Conservation (phyloP, 2,329 filamentous ascomycete species). For the Rutstroemia sp. region DNA sequence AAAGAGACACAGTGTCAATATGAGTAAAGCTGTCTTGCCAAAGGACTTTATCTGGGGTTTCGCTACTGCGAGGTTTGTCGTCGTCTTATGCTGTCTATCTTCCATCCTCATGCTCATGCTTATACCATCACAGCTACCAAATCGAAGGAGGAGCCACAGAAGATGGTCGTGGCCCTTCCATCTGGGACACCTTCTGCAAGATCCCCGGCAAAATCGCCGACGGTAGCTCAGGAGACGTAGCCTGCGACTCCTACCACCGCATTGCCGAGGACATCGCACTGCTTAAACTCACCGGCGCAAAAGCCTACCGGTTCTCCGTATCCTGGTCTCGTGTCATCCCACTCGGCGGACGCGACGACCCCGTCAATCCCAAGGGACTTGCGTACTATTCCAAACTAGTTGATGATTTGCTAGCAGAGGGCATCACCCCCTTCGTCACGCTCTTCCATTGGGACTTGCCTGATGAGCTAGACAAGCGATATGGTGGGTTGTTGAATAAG, state of each 20-base stretch:
- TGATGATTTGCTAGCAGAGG: conserved; percentile 67
- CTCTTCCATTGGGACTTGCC: conserved; percentile 87
- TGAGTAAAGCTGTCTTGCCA: conserved; percentile 46
- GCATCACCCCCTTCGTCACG: conserved; percentile 75
- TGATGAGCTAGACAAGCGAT: conserved; percentile 68
- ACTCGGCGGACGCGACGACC: conserved; percentile 74
- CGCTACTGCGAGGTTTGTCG: conserved; percentile 62
- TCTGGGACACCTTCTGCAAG: conserved; percentile 86
- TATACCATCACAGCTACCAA: conserved; percentile 57
- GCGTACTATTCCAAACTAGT: conserved; percentile 74
- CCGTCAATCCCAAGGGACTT: conserved; percentile 70
- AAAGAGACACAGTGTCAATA: conserved; percentile 23
- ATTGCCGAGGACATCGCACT: conserved; percentile 70
- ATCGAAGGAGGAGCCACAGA: conserved; percentile 70
- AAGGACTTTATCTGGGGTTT: conserved; percentile 73
- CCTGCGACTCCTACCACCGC: conserved; percentile 82
- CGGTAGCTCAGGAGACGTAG: conserved; percentile 64
- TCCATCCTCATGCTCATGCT: not conserved
- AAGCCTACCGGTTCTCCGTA: conserved; percentile 76
- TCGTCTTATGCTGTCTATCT: conserved; percentile 15
- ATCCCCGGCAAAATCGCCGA: conserved; percentile 78
- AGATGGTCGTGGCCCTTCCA: conserved; percentile 74
- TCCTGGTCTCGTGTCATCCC: conserved; percentile 83
- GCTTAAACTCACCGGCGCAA: conserved; percentile 65
- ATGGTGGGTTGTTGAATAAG: conserved; percentile 74